Conservation (phyloP, 495 filamentous ascomycete genomes). For the Penicillium goetzii region DNA sequence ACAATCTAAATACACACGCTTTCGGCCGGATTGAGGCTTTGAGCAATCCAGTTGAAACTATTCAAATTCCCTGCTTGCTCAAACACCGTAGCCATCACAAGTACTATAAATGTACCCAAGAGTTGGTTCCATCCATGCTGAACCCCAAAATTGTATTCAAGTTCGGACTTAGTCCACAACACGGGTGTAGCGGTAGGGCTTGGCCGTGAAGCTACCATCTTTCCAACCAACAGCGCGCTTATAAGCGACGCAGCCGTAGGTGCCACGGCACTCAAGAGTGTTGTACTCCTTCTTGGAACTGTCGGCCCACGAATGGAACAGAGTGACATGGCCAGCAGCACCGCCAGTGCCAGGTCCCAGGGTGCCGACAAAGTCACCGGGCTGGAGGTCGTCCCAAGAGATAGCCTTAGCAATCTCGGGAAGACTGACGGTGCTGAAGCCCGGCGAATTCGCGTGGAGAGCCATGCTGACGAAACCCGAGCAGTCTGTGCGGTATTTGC, state of each 20-base stretch:
- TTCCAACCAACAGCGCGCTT: slow-evolving; percentile 24
- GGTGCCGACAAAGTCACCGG: slow-evolving; percentile 22
- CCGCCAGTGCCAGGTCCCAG: slow-evolving; percentile 22
- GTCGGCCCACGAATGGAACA: slow-evolving; percentile 23
- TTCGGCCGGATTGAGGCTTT: neutral
- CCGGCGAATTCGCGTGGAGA: slow-evolving; percentile 18
- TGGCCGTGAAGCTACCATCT: slow-evolving; percentile 20
- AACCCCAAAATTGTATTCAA: neutral
- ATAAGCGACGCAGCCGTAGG: slow-evolving; percentile 23
- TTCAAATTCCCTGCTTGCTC: neutral
- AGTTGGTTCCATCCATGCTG: neutral
- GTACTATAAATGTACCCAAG: neutral
- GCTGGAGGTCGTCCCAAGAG: slow-evolving; percentile 19
- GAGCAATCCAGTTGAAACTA: neutral
- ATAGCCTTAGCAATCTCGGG: slow-evolving; percentile 18
- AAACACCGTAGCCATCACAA: neutral
- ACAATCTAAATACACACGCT: neutral
- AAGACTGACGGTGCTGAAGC: slow-evolving; percentile 21
- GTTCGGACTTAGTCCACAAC: slow-evolving; percentile 16
- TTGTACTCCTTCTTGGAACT: slow-evolving; percentile 26
- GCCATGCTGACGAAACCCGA: slow-evolving; percentile 25
- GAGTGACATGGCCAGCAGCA: slow-evolving; percentile 24
- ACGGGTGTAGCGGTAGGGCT: slow-evolving; percentile 20
- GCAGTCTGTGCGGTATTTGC: slow-evolving; percentile 24
- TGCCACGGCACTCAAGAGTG: slow-evolving; percentile 23